phyloP scores from a whole-genome alignment of 148 eudicot genomes.

The Dianthus caryophyllus region DNA sequence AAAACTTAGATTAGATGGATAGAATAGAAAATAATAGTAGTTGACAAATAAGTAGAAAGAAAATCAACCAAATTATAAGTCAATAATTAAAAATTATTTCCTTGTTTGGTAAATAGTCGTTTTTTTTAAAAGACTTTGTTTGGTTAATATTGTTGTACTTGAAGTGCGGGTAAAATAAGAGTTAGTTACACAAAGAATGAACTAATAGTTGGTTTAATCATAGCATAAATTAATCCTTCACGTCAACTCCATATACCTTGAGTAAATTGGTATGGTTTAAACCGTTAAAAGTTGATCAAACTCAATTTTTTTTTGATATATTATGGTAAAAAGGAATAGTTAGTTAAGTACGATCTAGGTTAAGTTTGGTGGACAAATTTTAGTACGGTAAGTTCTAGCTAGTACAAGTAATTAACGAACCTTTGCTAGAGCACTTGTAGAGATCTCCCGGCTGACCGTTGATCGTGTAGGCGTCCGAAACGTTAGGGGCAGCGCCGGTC shows the following conservation, averaged over 20 bases:
- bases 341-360: background rate
- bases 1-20: no score
- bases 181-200: background rate
- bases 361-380: background rate
- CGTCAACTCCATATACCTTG: constrained; percentile 4
- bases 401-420: constrained; percentile 30
- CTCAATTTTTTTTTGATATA: no score
- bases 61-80: no score
- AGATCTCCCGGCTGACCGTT: constrained; percentile 96
- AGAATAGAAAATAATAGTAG: no score
- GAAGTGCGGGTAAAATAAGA: background rate
- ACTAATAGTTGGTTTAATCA: background rate
- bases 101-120: background rate
- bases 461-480: constrained; percentile 88
- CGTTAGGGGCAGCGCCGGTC: constrained; percentile 78
- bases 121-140: background rate
- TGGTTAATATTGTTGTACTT: constrained; percentile 1
- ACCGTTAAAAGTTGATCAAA: constrained; percentile 3
- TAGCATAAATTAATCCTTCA: background rate
- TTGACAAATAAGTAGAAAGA: no score
- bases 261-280: constrained; percentile 6
- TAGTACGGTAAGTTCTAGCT: no score
- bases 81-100: background rate
- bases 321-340: no score
- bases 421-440: constrained; percentile 76